A percentile compares a stretch with the other conserved stretches of the same genome.
Conservation (phyloP, 371 early-diverging fungal genomes). For the Rozella allomycis region DNA sequence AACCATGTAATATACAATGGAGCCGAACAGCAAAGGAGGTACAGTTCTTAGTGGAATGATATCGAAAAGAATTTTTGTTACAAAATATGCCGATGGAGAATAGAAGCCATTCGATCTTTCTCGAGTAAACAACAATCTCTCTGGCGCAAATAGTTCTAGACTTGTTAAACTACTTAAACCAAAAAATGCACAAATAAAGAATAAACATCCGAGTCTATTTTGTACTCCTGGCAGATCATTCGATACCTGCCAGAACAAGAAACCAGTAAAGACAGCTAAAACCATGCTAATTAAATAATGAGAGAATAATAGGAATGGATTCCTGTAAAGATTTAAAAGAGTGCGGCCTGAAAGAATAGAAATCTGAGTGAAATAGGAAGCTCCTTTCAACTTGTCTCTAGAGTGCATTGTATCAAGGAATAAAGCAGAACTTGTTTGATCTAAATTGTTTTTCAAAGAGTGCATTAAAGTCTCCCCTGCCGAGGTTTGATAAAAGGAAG, state of each 20-base stretch:
- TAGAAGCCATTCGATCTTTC: constrained; percentile 74
- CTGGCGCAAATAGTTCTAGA: constrained; percentile 30
- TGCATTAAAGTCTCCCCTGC: no score
- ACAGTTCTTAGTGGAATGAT: constrained; percentile 51
- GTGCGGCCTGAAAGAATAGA: constrained; percentile 53
- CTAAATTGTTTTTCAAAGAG: no score
- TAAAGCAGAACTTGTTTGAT: no score
- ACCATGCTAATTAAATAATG: constrained; percentile 43
- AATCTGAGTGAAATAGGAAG: constrained; percentile 49
- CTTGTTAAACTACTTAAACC: constrained; percentile 48
- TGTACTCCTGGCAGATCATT: constrained; percentile 62
- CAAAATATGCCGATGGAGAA: constrained; percentile 45
- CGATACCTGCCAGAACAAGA: constrained; percentile 52
- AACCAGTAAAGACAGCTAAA: constrained; percentile 32
- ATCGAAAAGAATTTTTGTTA: constrained; percentile 56
- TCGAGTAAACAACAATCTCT: constrained; percentile 49
- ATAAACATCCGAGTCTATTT: constrained; percentile 62
- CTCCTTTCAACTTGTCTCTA: no score
- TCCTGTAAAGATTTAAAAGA: constrained; percentile 65
- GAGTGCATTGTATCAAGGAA: no score
- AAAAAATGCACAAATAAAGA: constrained; percentile 56
- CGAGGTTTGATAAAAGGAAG: no score
- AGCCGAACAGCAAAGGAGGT: constrained; percentile 60
- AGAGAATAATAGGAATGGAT: constrained; percentile 55
- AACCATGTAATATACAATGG: constrained; percentile 66